Percentiles rank a stretch among this genome's conserved stretches.
phyloP scores from a whole-genome alignment of 495 filamentous ascomycete genomes.

The Friedmanniomyces simplex region DNA sequence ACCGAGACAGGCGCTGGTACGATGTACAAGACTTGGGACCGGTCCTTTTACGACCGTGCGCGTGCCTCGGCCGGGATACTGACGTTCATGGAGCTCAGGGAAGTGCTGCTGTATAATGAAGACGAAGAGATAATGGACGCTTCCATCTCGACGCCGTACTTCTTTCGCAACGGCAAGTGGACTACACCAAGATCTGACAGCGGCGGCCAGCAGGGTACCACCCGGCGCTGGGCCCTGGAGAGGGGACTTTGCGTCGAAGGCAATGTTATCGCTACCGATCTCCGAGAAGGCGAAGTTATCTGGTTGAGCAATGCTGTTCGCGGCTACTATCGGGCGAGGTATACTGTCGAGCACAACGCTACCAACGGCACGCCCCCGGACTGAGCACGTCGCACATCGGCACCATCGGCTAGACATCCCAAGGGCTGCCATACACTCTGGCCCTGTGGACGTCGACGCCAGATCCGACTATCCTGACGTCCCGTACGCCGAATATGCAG shows the following conservation, averaged over 20 bases:
- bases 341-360: neutral
- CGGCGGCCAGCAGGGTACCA: constrained; percentile 76
- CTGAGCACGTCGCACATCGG: neutral
- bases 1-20: constrained; percentile 23
- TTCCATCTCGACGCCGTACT: constrained; percentile 69
- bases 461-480: too few species aligned
- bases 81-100: constrained; percentile 42
- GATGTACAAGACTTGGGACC: constrained; percentile 30
- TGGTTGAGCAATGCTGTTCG: constrained; percentile 82
- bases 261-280: constrained; percentile 40
- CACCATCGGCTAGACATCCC: too few species aligned
- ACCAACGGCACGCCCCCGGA: neutral
- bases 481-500: too few species aligned
- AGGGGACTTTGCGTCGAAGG: constrained; percentile 53
- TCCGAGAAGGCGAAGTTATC: constrained; percentile 63
- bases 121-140: constrained; percentile 73
- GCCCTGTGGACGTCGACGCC: too few species aligned
- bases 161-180: constrained; percentile 58
- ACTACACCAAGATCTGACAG: constrained; percentile 51
- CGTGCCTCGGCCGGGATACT: constrained; percentile 39
- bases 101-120: constrained; percentile 65
- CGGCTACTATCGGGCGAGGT: constrained; percentile 48
- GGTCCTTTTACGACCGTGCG: constrained; percentile 23
- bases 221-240: constrained; percentile 68
- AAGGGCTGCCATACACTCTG: too few species aligned